These are phyloP conservation scores for Pseudozyma pruni DNA, from an alignment of 1,284 basidiomycete species.

Conservation along the genomic window DNA sequence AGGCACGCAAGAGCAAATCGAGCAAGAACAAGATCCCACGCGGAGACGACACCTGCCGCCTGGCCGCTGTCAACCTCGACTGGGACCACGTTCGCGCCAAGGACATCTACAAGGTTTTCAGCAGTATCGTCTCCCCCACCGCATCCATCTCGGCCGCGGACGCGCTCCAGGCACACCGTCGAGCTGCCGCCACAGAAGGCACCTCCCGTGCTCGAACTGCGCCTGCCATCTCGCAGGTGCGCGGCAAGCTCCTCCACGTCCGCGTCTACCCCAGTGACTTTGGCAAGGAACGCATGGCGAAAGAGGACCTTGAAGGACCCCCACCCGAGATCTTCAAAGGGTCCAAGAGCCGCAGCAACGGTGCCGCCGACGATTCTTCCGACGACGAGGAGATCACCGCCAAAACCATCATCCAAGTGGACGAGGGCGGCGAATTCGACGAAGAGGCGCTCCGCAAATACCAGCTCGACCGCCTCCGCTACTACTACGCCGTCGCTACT, in stretches of 20 bases:
- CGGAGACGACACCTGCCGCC: conserved; percentile 70
- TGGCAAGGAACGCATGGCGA: conserved; percentile 85
- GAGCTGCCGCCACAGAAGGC: conserved; percentile 11
- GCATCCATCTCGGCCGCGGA: conserved; percentile 48
- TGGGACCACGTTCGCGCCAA: conserved; percentile 95
- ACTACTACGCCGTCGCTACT: conserved; percentile 94
- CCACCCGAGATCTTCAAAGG: conserved; percentile 81
- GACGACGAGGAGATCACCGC: conserved; percentile 67
- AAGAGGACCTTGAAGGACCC: conserved; percentile 90
- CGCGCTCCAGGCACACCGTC: conserved; percentile 28
- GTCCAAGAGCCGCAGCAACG: conserved; percentile 42
- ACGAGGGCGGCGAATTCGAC: conserved; percentile 71
- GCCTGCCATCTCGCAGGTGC: conserved; percentile 47
- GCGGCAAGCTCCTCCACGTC: conserved; percentile 56
- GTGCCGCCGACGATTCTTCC: conserved; percentile 74
- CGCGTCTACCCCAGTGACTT: conserved; percentile 92
- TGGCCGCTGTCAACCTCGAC: conserved; percentile 95
- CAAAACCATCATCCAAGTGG: conserved; percentile 68
- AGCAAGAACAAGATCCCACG: conserved; percentile 44
- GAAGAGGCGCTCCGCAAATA: conserved; percentile 90
- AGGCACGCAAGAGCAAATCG: conserved; percentile 46
- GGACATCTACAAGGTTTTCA: conserved; percentile 92
- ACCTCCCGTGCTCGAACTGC: conserved; percentile 19
- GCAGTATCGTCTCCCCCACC: conserved; percentile 77
- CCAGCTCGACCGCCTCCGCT: conserved; percentile 91